Percentiles rank a stretch among this genome's conserved stretches.
These are phyloP conservation scores for Thecaphora frezii DNA, from an alignment of 1,284 basidiomycete genomes.

Conservation along the genomic window DNA sequence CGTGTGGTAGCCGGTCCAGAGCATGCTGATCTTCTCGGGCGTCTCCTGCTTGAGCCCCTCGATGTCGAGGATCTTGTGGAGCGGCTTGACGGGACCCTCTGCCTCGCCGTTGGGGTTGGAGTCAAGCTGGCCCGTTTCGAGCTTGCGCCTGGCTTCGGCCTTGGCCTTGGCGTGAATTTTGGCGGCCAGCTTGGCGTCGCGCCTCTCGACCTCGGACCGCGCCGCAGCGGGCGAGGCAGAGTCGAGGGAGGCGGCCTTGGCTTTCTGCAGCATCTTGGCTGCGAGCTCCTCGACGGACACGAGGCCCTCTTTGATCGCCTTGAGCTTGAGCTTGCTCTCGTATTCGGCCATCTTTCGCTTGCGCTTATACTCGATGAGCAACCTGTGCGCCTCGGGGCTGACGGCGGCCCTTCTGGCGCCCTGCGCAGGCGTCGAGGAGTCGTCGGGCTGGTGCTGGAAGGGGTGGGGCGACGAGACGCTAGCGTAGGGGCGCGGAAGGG, in stretches of 20 bases:
- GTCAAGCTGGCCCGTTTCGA: slow-evolving; percentile 22
- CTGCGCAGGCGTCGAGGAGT: neutral
- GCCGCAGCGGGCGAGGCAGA: neutral
- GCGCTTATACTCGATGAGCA: slow-evolving; percentile 23
- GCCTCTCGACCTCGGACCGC: slow-evolving; percentile 26
- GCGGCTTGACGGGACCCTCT: slow-evolving; percentile 42
- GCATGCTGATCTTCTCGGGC: slow-evolving; percentile 41
- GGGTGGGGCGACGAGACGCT: neutral
- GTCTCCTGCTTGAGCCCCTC: slow-evolving; percentile 39
- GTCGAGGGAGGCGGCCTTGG: neutral
- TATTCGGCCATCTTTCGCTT: slow-evolving; percentile 50
- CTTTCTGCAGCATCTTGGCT: neutral
- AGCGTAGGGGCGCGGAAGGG: neutral
- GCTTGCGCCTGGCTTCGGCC: slow-evolving; percentile 32
- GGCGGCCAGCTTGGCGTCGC: slow-evolving; percentile 25
- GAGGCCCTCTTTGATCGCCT: slow-evolving; percentile 44
- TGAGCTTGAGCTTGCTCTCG: slow-evolving; percentile 43
- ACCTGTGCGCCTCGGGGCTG: neutral
- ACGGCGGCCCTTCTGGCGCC: no score
- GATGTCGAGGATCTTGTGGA: slow-evolving; percentile 44
- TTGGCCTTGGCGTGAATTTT: slow-evolving; percentile 25
- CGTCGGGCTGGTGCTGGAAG: neutral
- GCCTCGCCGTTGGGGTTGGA: slow-evolving; percentile 22
- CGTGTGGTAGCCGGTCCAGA: slow-evolving; percentile 56
- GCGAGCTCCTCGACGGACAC: slow-evolving; percentile 36